Evolutionary conservation across 257 asterid genomes (phyloP).

Genomic region (Solanum paucissectum): DNA sequence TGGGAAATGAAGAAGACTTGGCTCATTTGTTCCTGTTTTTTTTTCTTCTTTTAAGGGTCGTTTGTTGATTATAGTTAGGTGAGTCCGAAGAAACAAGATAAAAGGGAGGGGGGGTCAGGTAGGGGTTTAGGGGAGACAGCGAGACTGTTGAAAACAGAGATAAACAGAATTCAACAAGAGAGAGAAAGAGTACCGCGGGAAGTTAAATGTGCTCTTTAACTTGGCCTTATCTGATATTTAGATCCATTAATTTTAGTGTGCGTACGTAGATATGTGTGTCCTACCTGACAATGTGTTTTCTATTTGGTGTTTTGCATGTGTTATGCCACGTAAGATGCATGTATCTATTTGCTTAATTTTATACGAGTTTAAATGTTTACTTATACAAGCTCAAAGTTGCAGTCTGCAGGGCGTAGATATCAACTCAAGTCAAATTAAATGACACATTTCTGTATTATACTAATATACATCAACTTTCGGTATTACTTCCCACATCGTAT

Average conservation of each 20-base stretch:
- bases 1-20: neutral
- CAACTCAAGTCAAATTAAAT: neutral
- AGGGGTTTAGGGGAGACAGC: neutral
- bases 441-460: accelerated
- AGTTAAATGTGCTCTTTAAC: neutral
- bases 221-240: too few relatives aligned
- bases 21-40: neutral
- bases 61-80: neutral
- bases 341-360: too few relatives aligned
- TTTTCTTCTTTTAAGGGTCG: neutral
- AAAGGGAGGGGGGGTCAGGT: neutral
- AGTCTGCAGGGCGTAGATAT: neutral
- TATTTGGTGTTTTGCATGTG: neutral
- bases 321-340: neutral
- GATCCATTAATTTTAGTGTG: too few relatives aligned
- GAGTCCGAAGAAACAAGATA: neutral
- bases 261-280: neutral
- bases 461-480: neutral
- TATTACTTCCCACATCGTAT: neutral
- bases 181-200: neutral
- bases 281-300: too few relatives aligned
- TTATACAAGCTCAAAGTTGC: too few relatives aligned
- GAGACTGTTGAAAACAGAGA: neutral
- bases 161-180: neutral
- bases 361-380: too few relatives aligned